Evolutionary conservation across 164 flowering plant species (phyloP), one percentile per base, ranked within the genome.

Genomic region (Berberis vulgaris): DNA sequence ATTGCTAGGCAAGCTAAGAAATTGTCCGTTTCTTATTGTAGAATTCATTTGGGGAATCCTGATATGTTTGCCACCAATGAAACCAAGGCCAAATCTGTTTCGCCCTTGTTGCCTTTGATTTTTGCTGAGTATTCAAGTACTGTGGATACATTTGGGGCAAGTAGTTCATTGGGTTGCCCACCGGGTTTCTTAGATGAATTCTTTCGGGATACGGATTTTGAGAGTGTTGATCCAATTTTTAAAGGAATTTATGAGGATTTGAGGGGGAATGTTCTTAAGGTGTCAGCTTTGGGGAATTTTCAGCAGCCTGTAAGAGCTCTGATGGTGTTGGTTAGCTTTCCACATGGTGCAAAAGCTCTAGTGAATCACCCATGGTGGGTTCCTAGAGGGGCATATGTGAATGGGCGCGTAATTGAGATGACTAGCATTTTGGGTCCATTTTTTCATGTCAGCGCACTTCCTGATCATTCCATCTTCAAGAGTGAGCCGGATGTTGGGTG

Each of bases 401-500:
- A 87, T 70, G 99, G 99, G 7, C 83, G 99, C 3, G 96, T 77
- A 1, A 86, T 91, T 57, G 99, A 95, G 73, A 85, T 91, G 91
- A 84, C 96, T 0, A 95, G 97, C 76, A 87, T 95, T 65, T 72
- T 95, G 73, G 99, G 99, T 13, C 96, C 96, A 8, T 95, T 95
- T 62, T 91, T 95, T 66, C 99, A 89, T 79, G 88, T 95, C 50
- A 89, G 97, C 73, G 91, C 97, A 40, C 75, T 95, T 77, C 96
- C 96, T 56, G 99, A 95, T 83, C 85, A 78, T 69, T 59, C 73
- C 38, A 74, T 85, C 49, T 95, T 86, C 80, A 83, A 81, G 82
- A 82, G 89, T 66, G 84, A 81, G 70, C 99, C 99, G 41, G 96
- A 95, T 79, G 95, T 95, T 57, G 99, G 99, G 99, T 91, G 70